These are phyloP conservation scores for Prunus fruticosa DNA, from an alignment of 306 rosid genomes.

Conservation along the genomic window DNA sequence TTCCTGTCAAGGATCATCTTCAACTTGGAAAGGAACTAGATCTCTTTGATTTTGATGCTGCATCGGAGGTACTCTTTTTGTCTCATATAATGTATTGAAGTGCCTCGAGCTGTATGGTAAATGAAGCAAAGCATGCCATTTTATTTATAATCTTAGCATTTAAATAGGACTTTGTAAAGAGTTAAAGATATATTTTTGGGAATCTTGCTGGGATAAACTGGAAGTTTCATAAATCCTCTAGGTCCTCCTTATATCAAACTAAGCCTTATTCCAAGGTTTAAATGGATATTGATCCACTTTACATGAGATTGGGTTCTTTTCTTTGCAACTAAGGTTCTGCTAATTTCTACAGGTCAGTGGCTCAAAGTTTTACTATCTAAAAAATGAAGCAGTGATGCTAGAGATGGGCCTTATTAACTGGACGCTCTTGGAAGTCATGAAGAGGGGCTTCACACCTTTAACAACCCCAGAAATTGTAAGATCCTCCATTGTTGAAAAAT, in stretches of 20 bases:
- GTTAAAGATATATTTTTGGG: background rate
- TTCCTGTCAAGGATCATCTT: constrained; percentile 84
- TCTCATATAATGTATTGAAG: constrained; percentile 32
- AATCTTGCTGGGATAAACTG: background rate
- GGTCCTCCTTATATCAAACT: background rate
- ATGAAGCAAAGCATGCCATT: background rate
- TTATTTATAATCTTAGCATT: background rate
- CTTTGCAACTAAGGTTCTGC: constrained; percentile 15
- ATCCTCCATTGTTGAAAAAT: constrained; percentile 88
- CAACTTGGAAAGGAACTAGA: constrained; percentile 85
- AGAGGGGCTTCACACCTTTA: constrained; percentile 78
- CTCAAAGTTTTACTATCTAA: constrained; percentile 89
- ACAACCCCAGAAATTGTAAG: constrained; percentile 95
- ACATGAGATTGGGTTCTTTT: constrained; percentile 1
- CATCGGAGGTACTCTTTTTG: constrained; percentile 71
- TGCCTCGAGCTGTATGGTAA: constrained; percentile 16
- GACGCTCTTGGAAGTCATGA: constrained; percentile 88
- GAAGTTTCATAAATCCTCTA: background rate
- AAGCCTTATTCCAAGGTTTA: background rate
- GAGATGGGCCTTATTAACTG: constrained; percentile 91
- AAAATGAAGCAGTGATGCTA: constrained; percentile 84
- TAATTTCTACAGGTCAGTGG: constrained; percentile 78
- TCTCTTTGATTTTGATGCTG: constrained; percentile 93
- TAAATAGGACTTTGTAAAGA: background rate
- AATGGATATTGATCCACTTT: constrained; percentile 15